Evolutionary conservation across 306 rosid species (phyloP).

Genomic region (Acacia crassicarpa): DNA sequence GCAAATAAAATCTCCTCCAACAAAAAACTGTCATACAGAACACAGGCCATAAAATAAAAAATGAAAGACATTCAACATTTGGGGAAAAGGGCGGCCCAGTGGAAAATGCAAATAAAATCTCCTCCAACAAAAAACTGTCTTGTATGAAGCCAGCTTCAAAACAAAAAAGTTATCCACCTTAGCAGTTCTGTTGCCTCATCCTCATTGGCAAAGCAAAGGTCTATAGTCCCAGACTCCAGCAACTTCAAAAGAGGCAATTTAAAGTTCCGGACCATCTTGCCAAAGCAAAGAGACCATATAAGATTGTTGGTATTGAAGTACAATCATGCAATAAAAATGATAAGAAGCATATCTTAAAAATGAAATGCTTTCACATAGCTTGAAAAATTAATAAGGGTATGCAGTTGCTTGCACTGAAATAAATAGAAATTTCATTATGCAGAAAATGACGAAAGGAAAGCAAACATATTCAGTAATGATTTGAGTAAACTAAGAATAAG

Average conservation of each 20-base stretch:
- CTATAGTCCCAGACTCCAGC: slow-evolving; percentile 70
- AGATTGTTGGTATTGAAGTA: slow-evolving; percentile 20
- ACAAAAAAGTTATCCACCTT: slow-evolving; percentile 49
- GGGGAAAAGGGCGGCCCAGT: too few relatives aligned
- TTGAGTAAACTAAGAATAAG: neutral
- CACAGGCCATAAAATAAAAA: too few relatives aligned
- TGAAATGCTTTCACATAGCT: neutral
- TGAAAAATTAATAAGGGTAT: neutral
- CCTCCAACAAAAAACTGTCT: slow-evolving; percentile 25
- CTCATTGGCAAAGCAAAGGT: slow-evolving; percentile 97
- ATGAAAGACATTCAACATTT: too few relatives aligned
- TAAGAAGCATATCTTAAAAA: neutral
- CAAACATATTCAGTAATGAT: slow-evolving; percentile 1
- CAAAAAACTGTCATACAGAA: slow-evolving; percentile 14
- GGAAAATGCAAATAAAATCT: slow-evolving; percentile 27
- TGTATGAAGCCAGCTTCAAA: neutral
- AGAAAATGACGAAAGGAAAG: slow-evolving; percentile 18
- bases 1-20: slow-evolving; percentile 26
- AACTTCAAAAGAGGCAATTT: slow-evolving; percentile 65
- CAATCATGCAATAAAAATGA: neutral
- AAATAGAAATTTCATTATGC: neutral
- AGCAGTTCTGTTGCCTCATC: slow-evolving; percentile 94
- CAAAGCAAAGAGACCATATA: slow-evolving; percentile 41
- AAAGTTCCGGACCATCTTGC: slow-evolving; percentile 86
- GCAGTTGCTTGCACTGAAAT: neutral